These are phyloP conservation scores for Curvularia sp. DNA, from an alignment of 2,329 filamentous ascomycete genomes.

Conservation along the genomic window DNA sequence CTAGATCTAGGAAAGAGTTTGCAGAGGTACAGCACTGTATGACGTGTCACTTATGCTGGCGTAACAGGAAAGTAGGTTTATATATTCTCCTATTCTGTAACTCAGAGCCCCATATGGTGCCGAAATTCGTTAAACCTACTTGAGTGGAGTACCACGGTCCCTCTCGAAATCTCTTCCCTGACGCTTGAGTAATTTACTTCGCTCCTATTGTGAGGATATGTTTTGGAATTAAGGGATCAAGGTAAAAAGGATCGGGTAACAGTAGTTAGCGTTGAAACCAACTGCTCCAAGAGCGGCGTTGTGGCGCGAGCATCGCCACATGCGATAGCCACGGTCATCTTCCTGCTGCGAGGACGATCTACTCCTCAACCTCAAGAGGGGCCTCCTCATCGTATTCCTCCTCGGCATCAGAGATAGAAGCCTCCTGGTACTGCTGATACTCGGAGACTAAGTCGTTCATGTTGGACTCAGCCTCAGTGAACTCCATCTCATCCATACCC, in stretches of 20 bases:
- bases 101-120: background rate
- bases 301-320: background rate
- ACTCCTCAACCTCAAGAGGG: conserved; percentile 73
- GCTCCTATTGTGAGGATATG: background rate
- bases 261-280: background rate
- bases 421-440: conserved; percentile 99
- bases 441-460: conserved; percentile 99
- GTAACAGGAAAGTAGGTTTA: background rate
- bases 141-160: background rate
- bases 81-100: background rate
- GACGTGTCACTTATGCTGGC: background rate
- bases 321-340: background rate
- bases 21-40: background rate
- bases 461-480: conserved; percentile 99
- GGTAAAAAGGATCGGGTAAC: background rate
- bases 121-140: background rate
- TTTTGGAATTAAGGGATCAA: background rate
- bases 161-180: background rate
- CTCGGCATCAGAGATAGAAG: conserved; percentile 94
- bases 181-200: background rate
- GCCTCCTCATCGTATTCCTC: conserved; percentile 93
- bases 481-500: conserved; percentile 99
- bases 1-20: background rate
- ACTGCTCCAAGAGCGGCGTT: background rate
- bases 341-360: conserved; percentile 13